These are phyloP conservation scores for Kazachstania martiniae DNA, from an alignment of 805 yeast genomes.

Conservation along the genomic window DNA sequence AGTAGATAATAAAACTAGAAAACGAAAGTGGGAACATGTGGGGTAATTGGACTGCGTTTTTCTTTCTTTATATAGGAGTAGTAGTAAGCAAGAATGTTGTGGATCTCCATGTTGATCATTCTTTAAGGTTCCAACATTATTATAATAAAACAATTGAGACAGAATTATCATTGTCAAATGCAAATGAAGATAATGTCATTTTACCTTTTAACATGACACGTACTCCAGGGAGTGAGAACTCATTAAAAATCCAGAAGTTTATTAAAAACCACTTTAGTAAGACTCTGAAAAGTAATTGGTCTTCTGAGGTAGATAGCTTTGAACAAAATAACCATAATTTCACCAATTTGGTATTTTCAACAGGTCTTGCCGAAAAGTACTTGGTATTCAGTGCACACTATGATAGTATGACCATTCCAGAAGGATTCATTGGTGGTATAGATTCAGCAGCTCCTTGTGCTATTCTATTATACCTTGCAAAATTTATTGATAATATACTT, in stretches of 20 bases:
- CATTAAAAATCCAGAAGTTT: slow-evolving; percentile 30
- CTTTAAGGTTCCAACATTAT: too few relatives aligned
- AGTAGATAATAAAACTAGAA: too few relatives aligned
- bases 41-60: too few relatives aligned
- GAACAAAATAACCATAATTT: slow-evolving; percentile 27
- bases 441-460: slow-evolving; percentile 53
- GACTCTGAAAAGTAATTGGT: slow-evolving; percentile 19
- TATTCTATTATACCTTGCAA: slow-evolving; percentile 36
- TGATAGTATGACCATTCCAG: slow-evolving; percentile 36
- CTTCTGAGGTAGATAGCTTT: slow-evolving; percentile 27
- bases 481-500: slow-evolving; percentile 15
- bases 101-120: too few relatives aligned
- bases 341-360: slow-evolving; percentile 30
- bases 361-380: slow-evolving; percentile 16
- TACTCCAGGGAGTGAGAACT: slow-evolving; percentile 34
- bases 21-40: too few relatives aligned
- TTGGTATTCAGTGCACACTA: slow-evolving; percentile 43
- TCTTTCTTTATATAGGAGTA: too few relatives aligned
- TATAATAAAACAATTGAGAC: slow-evolving; percentile 1
- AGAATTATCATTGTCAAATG: slow-evolving; percentile 3
- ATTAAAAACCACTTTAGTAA: slow-evolving; percentile 26
- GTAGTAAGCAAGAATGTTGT: too few relatives aligned
- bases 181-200: slow-evolving; percentile 8
- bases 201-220: slow-evolving; percentile 31
- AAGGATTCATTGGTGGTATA: slow-evolving; percentile 50